A percentile compares a stretch with the other conserved stretches of the same genome.
These are phyloP conservation scores for Lizonia empirigonia DNA, from an alignment of 2,329 filamentous ascomycete genomes.

Conservation along the genomic window DNA sequence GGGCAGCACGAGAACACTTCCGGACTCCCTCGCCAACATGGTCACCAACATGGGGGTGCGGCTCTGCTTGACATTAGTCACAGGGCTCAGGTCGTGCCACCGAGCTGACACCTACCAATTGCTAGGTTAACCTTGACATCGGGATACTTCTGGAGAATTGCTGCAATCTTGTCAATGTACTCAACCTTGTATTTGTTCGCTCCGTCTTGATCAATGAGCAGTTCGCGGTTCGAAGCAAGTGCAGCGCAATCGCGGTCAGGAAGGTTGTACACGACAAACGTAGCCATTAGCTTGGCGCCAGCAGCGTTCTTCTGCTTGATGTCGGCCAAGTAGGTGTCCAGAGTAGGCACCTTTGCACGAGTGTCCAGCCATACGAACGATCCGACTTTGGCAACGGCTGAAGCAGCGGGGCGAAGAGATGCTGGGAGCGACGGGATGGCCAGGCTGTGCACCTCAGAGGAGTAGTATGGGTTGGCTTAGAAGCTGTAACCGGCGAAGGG, in stretches of 20 bases:
- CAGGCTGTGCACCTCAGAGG: slow-evolving; percentile 57
- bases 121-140: slow-evolving; percentile 58
- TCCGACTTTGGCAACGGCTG: slow-evolving; percentile 56
- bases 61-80: slow-evolving; percentile 48
- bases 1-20: slow-evolving; percentile 61
- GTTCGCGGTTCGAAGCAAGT: slow-evolving; percentile 67
- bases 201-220: slow-evolving; percentile 60
- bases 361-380: slow-evolving; percentile 62
- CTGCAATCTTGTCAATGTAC: slow-evolving; percentile 62
- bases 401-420: slow-evolving; percentile 58
- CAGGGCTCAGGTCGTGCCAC: not conserved
- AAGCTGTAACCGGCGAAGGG: slow-evolving; percentile 57
- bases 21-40: slow-evolving; percentile 63
- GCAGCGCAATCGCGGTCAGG: slow-evolving; percentile 69
- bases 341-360: slow-evolving; percentile 55
- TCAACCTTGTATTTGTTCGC: slow-evolving; percentile 56
- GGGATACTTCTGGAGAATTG: slow-evolving; percentile 59
- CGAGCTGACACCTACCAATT: slow-evolving; percentile 46
- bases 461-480: slow-evolving; percentile 60
- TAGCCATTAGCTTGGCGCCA: slow-evolving; percentile 56
- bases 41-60: slow-evolving; percentile 67
- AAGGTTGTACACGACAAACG: slow-evolving; percentile 67
- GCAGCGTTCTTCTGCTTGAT: slow-evolving; percentile 56
- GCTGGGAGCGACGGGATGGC: slow-evolving; percentile 67
- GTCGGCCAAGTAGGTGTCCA: slow-evolving; percentile 56